Base-by-base conservation (phyloP, 495 filamentous ascomycete species). In the Xylaria bambusicola region DNA sequence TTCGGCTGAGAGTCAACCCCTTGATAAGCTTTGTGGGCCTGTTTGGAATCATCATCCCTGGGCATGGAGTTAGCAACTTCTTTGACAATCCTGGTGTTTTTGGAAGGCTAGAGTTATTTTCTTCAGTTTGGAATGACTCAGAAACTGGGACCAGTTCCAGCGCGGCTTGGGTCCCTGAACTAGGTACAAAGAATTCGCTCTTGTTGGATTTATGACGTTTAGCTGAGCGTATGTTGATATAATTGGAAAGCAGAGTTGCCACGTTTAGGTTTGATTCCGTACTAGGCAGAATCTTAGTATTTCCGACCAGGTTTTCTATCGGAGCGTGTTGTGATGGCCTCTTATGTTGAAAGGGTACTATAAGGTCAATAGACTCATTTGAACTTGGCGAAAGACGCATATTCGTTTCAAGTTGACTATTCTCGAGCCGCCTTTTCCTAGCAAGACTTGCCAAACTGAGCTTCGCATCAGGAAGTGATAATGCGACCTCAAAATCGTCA, bases 401-500 rank as follows among this genome's bases (percentile, higher is more conserved):
- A 5, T 17, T 20, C 6, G 31, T 21, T 24, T 35, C 47, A 26
- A 42, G 13, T 2, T 5, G 27, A 31, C 48, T 20, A 15, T 52
- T 29, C 47, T 62, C 63, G 13, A 56, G 23, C 23, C 52, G 50
- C 24, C 68, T 62, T 51, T 68, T 71, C 41, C 63, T 66, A 20
- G 59, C 53, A 6, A 68, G 44, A 9, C 55, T 53, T 17, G 61
- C 62, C 6, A 70, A 24, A 21, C 49, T 42, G 5, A 9, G 26
- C 7, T 47, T 20, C 1, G 48, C 59, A 2, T 61, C 42, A 18
- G 59, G 27, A 23, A 62, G 23, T 49, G 35, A 54, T 9, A 51
- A 36, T 54, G 77, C 71, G 21, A 84, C 69, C 15, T 82, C 74
- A 15, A 82, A 72, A 23, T 84, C 77, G 17, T 79, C 74, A 31